Conservation (phyloP, 306 rosid genomes). For the Alnus rubra region DNA sequence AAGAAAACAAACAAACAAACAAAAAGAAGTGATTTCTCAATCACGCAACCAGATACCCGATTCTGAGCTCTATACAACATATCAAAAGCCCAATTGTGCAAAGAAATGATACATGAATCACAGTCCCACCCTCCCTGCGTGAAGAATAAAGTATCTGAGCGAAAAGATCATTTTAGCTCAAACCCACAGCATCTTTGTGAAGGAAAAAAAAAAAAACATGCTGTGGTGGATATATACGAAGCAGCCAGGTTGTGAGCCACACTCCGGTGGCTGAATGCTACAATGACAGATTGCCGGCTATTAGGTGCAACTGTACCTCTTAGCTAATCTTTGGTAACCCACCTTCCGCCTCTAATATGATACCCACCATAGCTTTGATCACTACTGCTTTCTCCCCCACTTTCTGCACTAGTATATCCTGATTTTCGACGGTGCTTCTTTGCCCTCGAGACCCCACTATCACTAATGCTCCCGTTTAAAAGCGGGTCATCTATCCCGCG, state of each 20-base stretch:
- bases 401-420: conserved; percentile 79
- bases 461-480: conserved; percentile 81
- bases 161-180: conserved; percentile 18
- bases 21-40: not conserved
- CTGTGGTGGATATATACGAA: not conserved
- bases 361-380: conserved; percentile 77
- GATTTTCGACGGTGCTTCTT: conserved; percentile 86
- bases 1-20: not conserved
- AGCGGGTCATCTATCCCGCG: conserved; percentile 98
- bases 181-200: conserved; percentile 20
- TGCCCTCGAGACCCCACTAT: conserved; percentile 62
- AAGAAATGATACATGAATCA: conserved; percentile 25
- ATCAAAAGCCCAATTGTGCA: conserved; percentile 14
- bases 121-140: conserved; percentile 4
- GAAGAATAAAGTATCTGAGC: conserved; percentile 10
- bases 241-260: not conserved
- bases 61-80: conserved; percentile 32
- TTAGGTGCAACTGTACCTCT: conserved; percentile 18
- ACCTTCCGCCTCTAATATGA: conserved; percentile 80
- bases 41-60: not conserved
- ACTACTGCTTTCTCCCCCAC: conserved; percentile 96
- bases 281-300: conserved; percentile 24
- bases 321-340: conserved; percentile 84
- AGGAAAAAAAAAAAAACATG: conserved; percentile 19
- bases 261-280: conserved; percentile 12